A percentile compares a stretch with the other conserved stretches of the same genome.
Conservation (phyloP, 163 green algal genomes). For the Coccomyxa subellipsoidea region DNA sequence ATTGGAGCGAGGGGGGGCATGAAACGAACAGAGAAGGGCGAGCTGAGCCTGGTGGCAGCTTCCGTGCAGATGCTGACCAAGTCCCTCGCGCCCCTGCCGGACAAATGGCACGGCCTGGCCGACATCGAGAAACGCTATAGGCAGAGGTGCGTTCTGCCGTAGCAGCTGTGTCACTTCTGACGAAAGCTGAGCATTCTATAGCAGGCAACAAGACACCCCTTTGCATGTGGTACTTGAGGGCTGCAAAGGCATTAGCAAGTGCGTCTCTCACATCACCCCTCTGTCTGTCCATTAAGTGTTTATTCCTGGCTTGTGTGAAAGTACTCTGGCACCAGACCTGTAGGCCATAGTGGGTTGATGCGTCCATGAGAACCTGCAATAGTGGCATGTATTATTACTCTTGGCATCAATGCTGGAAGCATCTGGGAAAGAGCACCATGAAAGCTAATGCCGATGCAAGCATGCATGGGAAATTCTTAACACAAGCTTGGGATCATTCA, state of each 20-base stretch:
- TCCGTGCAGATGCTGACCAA: constrained; percentile 90
- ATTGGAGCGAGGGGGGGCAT: constrained; percentile 76
- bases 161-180: too few species aligned
- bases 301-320: too few species aligned
- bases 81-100: constrained; percentile 88
- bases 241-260: too few species aligned
- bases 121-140: constrained; percentile 97
- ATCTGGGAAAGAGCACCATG: background rate
- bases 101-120: constrained; percentile 97
- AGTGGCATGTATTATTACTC: background rate
- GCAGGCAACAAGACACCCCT: too few species aligned
- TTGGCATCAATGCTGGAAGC: background rate
- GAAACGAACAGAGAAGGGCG: constrained; percentile 93
- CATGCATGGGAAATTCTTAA: too few species aligned
- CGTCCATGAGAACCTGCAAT: background rate
- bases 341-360: background rate
- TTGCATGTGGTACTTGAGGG: too few species aligned
- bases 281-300: too few species aligned
- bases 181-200: too few species aligned
- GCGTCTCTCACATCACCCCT: too few species aligned
- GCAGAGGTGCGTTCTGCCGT: constrained; percentile 28
- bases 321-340: too few species aligned
- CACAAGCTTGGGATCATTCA: too few species aligned
- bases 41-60: constrained; percentile 80
- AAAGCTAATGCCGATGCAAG: too few species aligned